These are phyloP conservation scores for Penicillium ochrochloron DNA, from an alignment of 495 filamentous ascomycete species.

Conservation along the genomic window DNA sequence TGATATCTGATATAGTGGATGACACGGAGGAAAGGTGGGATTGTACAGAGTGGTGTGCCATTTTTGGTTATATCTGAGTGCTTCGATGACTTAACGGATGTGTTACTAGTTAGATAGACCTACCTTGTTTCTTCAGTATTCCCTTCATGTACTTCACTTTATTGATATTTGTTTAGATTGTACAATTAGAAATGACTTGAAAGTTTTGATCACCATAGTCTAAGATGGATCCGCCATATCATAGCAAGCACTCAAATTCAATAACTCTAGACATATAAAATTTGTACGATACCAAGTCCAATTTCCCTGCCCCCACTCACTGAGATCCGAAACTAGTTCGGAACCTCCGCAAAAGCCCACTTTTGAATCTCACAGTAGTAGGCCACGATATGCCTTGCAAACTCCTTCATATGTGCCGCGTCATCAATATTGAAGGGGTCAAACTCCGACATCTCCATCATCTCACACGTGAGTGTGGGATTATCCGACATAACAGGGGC, in stretches of 20 bases:
- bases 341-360: too few relatives aligned
- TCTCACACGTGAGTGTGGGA: not conserved
- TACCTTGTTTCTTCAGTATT: not conserved
- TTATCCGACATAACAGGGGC: not conserved
- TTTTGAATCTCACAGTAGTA: not conserved
- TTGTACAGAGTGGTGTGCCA: not conserved
- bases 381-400: not conserved
- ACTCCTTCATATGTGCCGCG: not conserved
- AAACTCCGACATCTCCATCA: not conserved
- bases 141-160: not conserved
- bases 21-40: not conserved
- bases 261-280: too few relatives aligned
- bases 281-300: not conserved
- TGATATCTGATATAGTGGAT: not conserved
- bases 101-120: not conserved
- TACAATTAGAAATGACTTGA: too few relatives aligned
- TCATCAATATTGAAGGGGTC: not conserved
- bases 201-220: not conserved
- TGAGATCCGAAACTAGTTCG: not conserved
- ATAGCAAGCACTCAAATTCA: too few relatives aligned
- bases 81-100: not conserved
- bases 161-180: too few relatives aligned
- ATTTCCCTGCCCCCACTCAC: not conserved
- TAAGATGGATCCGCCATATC: not conserved
- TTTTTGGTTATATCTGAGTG: not conserved